Evolutionary conservation across 116 monocot genomes (phyloP).

Genomic region (Dioscorea cayenensis): DNA sequence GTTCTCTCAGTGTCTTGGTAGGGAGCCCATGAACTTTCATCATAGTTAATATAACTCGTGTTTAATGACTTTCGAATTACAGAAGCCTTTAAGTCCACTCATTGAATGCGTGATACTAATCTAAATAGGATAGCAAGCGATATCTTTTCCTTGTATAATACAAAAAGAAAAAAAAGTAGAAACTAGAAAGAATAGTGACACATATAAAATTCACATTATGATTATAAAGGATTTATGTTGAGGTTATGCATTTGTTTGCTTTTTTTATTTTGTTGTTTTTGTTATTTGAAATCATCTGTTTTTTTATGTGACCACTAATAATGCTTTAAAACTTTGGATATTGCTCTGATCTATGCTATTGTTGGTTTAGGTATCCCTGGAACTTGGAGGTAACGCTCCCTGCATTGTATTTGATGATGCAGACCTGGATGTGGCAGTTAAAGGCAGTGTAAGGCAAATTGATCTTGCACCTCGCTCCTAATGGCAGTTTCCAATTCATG

Average conservation of each 20-base stretch:
- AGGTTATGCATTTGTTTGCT: no score
- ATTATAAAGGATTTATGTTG: no score
- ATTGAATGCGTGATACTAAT: background rate
- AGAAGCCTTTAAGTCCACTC: background rate
- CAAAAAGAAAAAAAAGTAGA: background rate
- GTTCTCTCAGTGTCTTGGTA: background rate
- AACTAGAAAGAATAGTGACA: no score
- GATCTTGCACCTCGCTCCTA: background rate
- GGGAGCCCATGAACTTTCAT: background rate
- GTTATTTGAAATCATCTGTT: background rate
- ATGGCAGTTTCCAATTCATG: no score
- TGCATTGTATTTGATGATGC: slow-evolving; percentile 98
- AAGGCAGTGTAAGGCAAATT: slow-evolving; percentile 68
- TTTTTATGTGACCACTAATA: background rate
- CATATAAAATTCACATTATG: no score
- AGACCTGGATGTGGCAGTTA: slow-evolving; percentile 83
- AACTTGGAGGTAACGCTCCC: slow-evolving; percentile 99
- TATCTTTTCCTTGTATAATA: background rate
- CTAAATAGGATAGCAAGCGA: background rate
- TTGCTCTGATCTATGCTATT: background rate
- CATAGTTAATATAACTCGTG: background rate
- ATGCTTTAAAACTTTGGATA: background rate
- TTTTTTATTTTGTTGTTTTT: background rate
- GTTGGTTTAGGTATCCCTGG: slow-evolving; percentile 71
- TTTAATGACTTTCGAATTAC: background rate